Base-by-base conservation (phyloP, 1,284 basidiomycete genomes). In the Cutaneotrichosporon dermatis region DNA sequence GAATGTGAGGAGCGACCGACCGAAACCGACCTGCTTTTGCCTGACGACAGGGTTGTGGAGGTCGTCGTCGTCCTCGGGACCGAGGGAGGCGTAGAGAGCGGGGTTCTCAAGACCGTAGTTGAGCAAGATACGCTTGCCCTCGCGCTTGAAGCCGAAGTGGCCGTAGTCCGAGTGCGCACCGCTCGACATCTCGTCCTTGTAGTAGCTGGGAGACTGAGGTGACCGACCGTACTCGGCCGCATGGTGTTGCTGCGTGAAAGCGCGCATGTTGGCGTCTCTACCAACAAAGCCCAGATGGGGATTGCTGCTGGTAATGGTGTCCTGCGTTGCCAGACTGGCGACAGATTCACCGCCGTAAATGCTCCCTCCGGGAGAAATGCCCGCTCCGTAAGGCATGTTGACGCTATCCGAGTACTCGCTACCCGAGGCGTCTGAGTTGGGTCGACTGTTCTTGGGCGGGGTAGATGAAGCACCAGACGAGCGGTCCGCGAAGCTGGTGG, bases 11-110 rank as follows among this genome's bases (percentile, higher is more conserved):
- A 61, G 51, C n/a, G 61, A 57, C 11, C 46, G 33, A 6, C 6
- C 48, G 6, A 56, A 10, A 12, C 68, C 48, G 58, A 45, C 46
- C 54, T 64, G 49, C 44, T 55, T 49, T 6, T 48, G n/a, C 4
- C 11, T 15, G 4, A 67, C 52, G 35, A 70, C 65, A 2, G 76
- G 76, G 52, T 76, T 69, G 58, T 78, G 76, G 33, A 78, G 67
- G 54, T 73, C 72, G 54, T 78, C 76, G 59, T 78, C 76, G 13
- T 70, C 71, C 53, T 78, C 76, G 10, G 74, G 71, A 12, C 69
- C 74, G 16, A 51, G 15, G 2, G 65, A 41, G 51, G 66, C 55
- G 71, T 70, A 75, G 15, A 52, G 55, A 4, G 61, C 44, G 8
- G 73, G 72, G 62, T 74, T 68, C 12, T 66, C 64, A 15, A 61